Percentiles rank a stretch among this genome's conserved stretches.
Conservation (phyloP, 179 eudicot species). For the Silene coronaria region DNA sequence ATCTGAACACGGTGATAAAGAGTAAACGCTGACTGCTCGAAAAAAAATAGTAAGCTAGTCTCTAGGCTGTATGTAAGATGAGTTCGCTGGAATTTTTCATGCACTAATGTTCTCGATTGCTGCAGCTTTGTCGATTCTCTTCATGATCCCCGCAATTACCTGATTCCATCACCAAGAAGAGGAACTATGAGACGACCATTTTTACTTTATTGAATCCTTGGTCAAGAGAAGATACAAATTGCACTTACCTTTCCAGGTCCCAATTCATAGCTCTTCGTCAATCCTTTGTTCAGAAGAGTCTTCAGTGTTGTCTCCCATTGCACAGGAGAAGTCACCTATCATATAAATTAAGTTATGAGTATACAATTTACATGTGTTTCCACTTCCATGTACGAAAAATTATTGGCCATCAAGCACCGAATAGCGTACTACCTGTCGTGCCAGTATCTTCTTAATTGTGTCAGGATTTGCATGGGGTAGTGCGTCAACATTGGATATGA, state of each 20-base stretch:
- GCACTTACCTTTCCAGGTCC: slow-evolving; percentile 90
- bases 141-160: slow-evolving; percentile 89
- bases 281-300: slow-evolving; percentile 58
- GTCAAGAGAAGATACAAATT: background rate
- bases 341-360: background rate
- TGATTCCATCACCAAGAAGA: slow-evolving; percentile 20
- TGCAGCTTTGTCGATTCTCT: slow-evolving; percentile 73
- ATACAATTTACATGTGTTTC: background rate
- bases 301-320: slow-evolving; percentile 95
- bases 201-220: background rate
- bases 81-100: slow-evolving; percentile 22
- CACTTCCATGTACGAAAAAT: background rate
- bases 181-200: background rate
- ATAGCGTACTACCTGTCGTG: slow-evolving; percentile 55
- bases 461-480: slow-evolving; percentile 87
- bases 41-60: background rate
- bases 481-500: slow-evolving; percentile 87
- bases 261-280: slow-evolving; percentile 79
- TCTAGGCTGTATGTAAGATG: background rate
- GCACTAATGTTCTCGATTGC: slow-evolving; percentile 68
- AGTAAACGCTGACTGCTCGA: background rate
- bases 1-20: background rate
- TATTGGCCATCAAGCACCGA: background rate
- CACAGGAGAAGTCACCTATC: slow-evolving; percentile 86
- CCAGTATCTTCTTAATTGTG: slow-evolving; percentile 79